Evolutionary conservation across 768 basidiomycete species (phyloP).

Genomic region (Cystoderma amianthinum): DNA sequence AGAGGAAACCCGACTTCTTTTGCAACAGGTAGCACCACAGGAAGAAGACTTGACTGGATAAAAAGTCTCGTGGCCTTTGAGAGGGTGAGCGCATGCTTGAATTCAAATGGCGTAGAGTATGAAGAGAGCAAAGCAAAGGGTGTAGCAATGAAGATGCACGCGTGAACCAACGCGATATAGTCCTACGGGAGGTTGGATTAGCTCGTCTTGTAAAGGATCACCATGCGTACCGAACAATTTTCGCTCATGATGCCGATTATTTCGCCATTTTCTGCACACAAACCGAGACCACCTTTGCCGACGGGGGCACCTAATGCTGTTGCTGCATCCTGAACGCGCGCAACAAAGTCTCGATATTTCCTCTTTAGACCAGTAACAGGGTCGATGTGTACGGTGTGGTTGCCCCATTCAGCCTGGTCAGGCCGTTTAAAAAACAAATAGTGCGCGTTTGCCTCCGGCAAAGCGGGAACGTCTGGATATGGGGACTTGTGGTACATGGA

Average conservation of each 20-base stretch:
- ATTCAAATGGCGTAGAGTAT: constrained; percentile 28
- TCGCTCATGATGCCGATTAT: constrained; percentile 66
- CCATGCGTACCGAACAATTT: constrained; percentile 63
- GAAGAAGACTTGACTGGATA: constrained; percentile 22
- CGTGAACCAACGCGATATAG: constrained; percentile 24
- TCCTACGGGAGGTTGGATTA: constrained; percentile 24
- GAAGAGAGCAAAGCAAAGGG: constrained; percentile 28
- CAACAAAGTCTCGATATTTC: constrained; percentile 40
- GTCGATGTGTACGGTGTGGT: constrained; percentile 53
- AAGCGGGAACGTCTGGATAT: too few species aligned
- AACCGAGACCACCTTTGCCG: constrained; percentile 47
- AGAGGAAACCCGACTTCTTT: too few species aligned
- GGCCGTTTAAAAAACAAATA: constrained; percentile 47
- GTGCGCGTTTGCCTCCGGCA: too few species aligned
- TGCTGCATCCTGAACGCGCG: constrained; percentile 44
- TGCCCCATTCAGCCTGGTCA: constrained; percentile 47
- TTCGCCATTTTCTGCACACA: constrained; percentile 39
- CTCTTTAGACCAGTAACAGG: constrained; percentile 38
- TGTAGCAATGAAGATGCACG: constrained; percentile 20
- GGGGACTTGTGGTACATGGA: too few species aligned
- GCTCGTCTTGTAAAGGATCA: too few species aligned
- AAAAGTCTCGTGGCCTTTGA: constrained; percentile 26
- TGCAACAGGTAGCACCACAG: constrained; percentile 21
- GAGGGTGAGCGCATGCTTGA: constrained; percentile 24
- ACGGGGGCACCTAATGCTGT: constrained; percentile 47